Base-by-base conservation (phyloP, 2,329 filamentous ascomycete species). In the Acrocalymma vagum region DNA sequence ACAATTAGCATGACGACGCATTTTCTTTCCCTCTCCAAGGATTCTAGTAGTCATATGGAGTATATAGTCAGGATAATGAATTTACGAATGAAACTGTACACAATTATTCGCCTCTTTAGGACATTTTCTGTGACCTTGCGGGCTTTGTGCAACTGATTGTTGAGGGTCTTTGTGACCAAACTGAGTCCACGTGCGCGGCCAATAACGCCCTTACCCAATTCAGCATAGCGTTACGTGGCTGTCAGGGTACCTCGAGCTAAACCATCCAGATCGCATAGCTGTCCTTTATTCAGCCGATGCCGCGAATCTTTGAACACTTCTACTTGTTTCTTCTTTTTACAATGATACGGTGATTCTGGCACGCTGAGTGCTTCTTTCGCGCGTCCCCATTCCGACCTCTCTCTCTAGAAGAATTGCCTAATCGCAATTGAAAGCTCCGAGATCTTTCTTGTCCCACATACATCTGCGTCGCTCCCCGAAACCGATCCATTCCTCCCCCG, bases 211-310 rank as follows among this genome's bases (percentile, higher is more conserved):
- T 33, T 42, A 35, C 38, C 43, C 6, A 39, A 48, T 55, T 32
- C 32, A 45, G 40, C 32, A 44, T 58, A 53, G 52, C 48, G 52
- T 28, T 31, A 42, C 36, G 42, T 33, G 45, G 23, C 29, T 27
- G 31, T 25, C 43, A 38, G 24, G 28, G 38, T 34, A 22, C 28
- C 32, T 38, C 38, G 48, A 52, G 51, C 51, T 55, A 44, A 36
- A 39, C 29, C 35, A 39, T 28, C 38, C 45, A 42, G 45, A 60
- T 55, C 52, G 55, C 56, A 60, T 58, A 62, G 55, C 46, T 65
- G 60, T 63, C 62, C 62, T 63, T 57, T 61, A 59, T 48, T 51
- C 53, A 59, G 59, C 59, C 62, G 50, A 55, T 38, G 36, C 45
- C 47, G 43, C 51, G 48, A 51, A 58, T 16, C 14, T 11, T 18